Evolutionary conservation across 2,329 filamentous ascomycete species (phyloP), one percentile per base, ranked within the genome.

Genomic region (Fonsecaea nubica): DNA sequence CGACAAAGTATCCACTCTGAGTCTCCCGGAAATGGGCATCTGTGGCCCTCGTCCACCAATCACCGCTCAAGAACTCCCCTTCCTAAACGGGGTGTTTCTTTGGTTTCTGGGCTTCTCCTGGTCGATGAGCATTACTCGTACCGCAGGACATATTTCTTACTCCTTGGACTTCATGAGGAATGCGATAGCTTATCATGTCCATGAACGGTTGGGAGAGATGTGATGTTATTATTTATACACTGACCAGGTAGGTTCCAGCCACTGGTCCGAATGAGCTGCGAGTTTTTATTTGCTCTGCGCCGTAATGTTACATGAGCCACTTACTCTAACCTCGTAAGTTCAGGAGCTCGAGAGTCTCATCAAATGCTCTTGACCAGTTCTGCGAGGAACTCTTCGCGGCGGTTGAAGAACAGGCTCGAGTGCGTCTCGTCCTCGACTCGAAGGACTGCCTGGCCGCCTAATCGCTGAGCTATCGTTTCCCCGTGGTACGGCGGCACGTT

Each of bases 391-490:
- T 63, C 35, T 59, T 58, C 59, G 40, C 38, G 33, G 53, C 54
- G 36, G 25, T 45, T 40, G 33, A 58, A 36, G 42, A 36, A 64
- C 42, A 68, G 62, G 53, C 65, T 68, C 5, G 65, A 62, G 50
- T 80, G 78, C 35, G 77, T 77, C 60, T 78, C 78, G 65, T 78
- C 76, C 54, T 72, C 69, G 3, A 78, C 67, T 58, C 72, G 72
- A 12, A 78, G 63, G 45, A 71, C 57, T 10, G 74, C 76, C 53
- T 71, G 76, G 38, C 63, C 73, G n/a, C 74, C 74, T 56, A 80
- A 62, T 40, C 76, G 66, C 52, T 56, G 62, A 1, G 76, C 74
- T 63, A 78, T 73, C 60, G 76, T 72, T 54, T 69, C 65, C 1
- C 76, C 78, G 71, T 79, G 76, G 59, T 75, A 72, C 1, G 73